phyloP scores from a whole-genome alignment of 345 rosid species.

The Sonneratia caseolaris region DNA sequence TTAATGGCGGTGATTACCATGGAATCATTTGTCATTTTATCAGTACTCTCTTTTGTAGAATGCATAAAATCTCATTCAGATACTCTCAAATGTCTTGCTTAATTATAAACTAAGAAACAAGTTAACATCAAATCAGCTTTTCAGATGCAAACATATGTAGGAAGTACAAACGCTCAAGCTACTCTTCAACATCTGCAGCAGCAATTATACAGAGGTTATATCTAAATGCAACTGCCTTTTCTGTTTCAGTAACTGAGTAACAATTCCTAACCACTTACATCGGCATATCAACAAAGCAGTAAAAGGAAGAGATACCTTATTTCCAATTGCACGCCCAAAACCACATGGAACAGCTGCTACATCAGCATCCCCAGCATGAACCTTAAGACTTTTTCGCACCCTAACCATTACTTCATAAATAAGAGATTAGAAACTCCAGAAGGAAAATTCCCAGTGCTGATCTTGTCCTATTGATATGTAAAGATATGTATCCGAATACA shows the following conservation, averaged over 20 bases:
- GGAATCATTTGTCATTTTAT: not conserved
- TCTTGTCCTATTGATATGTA: not conserved
- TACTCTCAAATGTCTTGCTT: not conserved
- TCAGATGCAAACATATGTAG: not conserved
- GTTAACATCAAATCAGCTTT: not conserved
- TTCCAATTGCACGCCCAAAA: slow-evolving; percentile 96
- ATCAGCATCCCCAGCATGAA: slow-evolving; percentile 90
- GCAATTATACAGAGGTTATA: not conserved
- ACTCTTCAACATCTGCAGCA: not conserved
- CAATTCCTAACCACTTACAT: not conserved
- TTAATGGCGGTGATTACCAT: not conserved
- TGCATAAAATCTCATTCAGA: not conserved
- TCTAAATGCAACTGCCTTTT: not conserved
- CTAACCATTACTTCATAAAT: slow-evolving; percentile 27
- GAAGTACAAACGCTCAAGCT: not conserved
- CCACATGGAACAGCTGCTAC: slow-evolving; percentile 99
- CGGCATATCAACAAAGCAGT: not conserved
- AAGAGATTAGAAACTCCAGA: not conserved
- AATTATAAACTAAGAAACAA: not conserved
- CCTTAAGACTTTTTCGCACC: slow-evolving; percentile 73
- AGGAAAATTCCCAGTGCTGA: not conserved
- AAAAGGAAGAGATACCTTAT: slow-evolving; percentile 45
- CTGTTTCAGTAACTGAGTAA: not conserved
- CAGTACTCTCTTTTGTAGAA: not conserved
- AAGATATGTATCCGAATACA: not conserved